Evolutionary conservation across 164 flowering plant genomes (phyloP).

Genomic region (Vitis cinerea): DNA sequence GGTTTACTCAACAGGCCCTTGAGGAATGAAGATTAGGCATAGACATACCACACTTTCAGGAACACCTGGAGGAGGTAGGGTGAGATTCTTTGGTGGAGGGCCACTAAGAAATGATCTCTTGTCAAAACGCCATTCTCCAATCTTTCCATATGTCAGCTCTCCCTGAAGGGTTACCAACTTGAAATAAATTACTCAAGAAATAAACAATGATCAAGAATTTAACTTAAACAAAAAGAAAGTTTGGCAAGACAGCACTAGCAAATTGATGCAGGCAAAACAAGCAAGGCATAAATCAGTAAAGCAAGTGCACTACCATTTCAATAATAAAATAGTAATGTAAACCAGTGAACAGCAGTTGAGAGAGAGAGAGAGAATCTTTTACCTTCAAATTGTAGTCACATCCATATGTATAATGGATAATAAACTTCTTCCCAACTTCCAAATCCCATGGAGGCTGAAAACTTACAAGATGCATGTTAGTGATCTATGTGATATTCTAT

Average conservation of each 20-base stretch:
- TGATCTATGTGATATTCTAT: too few species aligned
- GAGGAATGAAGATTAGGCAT: neutral
- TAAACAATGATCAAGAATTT: too few species aligned
- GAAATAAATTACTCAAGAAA: neutral
- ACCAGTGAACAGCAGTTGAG: too few species aligned
- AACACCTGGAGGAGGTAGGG: conserved; percentile 93
- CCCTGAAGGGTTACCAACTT: conserved; percentile 51
- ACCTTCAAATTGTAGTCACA: conserved; percentile 89
- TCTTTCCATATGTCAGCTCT: conserved; percentile 76
- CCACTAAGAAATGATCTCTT: conserved; percentile 75
- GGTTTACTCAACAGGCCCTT: too few species aligned
- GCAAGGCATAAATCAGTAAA: too few species aligned
- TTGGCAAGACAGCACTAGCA: too few species aligned
- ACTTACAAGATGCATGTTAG: neutral
- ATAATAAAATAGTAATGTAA: too few species aligned
- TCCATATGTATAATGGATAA: conserved; percentile 92
- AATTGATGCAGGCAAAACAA: too few species aligned
- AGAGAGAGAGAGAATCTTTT: neutral
- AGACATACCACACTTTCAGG: conserved; percentile 98
- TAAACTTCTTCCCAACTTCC: conserved; percentile 53
- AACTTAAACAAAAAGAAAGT: too few species aligned
- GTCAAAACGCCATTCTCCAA: conserved; percentile 97
- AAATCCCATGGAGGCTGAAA: conserved; percentile 96
- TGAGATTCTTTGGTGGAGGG: conserved; percentile 71
- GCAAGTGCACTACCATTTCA: too few species aligned